A percentile compares a stretch with the other conserved stretches of the same genome.
phyloP scores from a whole-genome alignment of 176 grass and related monocot species.

The Chloris gayana region DNA sequence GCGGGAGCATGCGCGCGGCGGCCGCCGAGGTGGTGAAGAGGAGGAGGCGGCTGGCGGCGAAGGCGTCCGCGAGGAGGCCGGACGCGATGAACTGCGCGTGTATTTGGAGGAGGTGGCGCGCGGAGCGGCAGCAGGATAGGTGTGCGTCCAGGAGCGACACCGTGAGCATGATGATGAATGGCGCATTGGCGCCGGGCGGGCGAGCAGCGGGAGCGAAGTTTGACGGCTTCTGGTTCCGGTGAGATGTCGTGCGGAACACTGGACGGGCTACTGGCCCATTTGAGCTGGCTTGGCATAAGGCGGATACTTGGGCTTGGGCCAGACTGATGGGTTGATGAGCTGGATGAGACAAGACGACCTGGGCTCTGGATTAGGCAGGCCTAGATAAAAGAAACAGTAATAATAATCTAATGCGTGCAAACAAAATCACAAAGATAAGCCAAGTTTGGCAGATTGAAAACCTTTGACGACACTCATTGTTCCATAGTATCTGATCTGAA shows the following conservation, averaged over 20 bases:
- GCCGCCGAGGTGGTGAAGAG: slow-evolving; percentile 58
- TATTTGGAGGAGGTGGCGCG: slow-evolving; percentile 65
- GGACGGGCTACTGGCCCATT: too few species aligned
- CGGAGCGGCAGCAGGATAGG: slow-evolving; percentile 61
- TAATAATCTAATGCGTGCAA: too few species aligned
- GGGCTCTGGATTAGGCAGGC: too few species aligned
- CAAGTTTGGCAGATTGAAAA: neutral
- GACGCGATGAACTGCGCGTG: slow-evolving; percentile 68
- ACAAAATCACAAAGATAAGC: neutral
- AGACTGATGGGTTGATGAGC: too few species aligned
- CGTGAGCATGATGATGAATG: slow-evolving; percentile 50
- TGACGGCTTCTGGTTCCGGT: neutral
- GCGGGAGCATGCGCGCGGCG: slow-evolving; percentile 40
- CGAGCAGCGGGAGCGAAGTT: neutral
- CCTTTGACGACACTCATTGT: neutral
- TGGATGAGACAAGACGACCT: too few species aligned
- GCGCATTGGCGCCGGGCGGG: neutral
- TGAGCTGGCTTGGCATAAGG: too few species aligned
- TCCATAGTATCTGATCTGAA: neutral
- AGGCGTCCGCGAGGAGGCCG: slow-evolving; percentile 77
- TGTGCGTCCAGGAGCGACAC: slow-evolving; percentile 76
- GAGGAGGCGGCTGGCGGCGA: slow-evolving; percentile 74
- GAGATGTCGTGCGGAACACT: too few species aligned
- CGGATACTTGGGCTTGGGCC: too few species aligned
- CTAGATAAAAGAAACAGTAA: too few species aligned